Evolutionary conservation across 306 rosid species (phyloP), one percentile per base, ranked within the genome.

Genomic region (Dryas alaskensis): DNA sequence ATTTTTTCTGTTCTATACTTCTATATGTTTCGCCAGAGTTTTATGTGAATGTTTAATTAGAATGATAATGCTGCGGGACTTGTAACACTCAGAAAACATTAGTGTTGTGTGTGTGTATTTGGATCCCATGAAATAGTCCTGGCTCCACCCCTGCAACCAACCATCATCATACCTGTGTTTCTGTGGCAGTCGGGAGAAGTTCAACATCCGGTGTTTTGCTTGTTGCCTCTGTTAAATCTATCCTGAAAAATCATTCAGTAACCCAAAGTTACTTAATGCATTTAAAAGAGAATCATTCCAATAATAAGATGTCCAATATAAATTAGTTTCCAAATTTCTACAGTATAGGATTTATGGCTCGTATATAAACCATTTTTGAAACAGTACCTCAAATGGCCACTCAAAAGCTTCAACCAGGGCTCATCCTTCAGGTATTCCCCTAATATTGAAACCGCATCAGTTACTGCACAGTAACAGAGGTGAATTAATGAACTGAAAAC

Each of bases 381-480:
- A 73, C 39, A 74, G 80, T 91, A 94, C 97, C 91, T 89, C 61
- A 91, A 83, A 77, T 76, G 90, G 79, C 70, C 66, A 76, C 96
- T 91, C 84, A 91, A 67, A 59, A 64, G 88, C 84, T 84, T 81
- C 92, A 94, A 76, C 97, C 96, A 94, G 54, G 96, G 92, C 25
- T 91, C 86, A 80, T 91, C 90, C 79, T 86, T 91, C 79, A 94
- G 63, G 76, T 94, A 94, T 72, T 94, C 99, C 74, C 95, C 89
- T 79, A 94, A 72, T 75, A 94, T 86, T 40, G 96, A 94, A 80
- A 89, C 92, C 2, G 96, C 96, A 67, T 87, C 97, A 17, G 80
- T 78, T 86, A 88, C 99, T 92, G 92, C 89, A 84, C 73, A 79
- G 72, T n/a, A 84, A 75, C 17, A 53, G 42, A 68, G 78, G 72